phyloP scores from a whole-genome alignment of 2,329 filamentous ascomycete species.

The Diplodia sapinea region DNA sequence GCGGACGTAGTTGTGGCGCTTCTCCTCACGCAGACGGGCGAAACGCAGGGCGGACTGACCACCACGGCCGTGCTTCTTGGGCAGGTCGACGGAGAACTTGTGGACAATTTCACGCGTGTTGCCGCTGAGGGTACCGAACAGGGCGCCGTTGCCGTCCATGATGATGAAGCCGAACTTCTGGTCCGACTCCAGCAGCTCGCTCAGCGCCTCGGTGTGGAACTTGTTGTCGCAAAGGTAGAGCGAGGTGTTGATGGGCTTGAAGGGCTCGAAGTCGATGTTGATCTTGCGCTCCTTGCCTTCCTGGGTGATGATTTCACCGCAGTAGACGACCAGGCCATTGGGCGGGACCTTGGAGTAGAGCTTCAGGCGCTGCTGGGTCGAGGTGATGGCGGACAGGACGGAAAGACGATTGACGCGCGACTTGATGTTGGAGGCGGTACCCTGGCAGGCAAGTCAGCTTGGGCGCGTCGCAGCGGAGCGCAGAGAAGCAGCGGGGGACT shows the following conservation, averaged over 20 bases:
- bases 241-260: slow-evolving; percentile 99
- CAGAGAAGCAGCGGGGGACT: slow-evolving; percentile 42
- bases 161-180: slow-evolving; percentile 99
- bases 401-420: slow-evolving; percentile 98
- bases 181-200: slow-evolving; percentile 96
- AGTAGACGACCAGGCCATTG: slow-evolving; percentile 97
- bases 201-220: slow-evolving; percentile 96
- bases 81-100: slow-evolving; percentile 97
- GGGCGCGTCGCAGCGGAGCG: slow-evolving; percentile 33
- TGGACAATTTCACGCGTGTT: slow-evolving; percentile 97
- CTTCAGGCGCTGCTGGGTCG: slow-evolving; percentile 98
- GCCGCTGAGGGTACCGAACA: slow-evolving; percentile 95
- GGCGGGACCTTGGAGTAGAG: slow-evolving; percentile 98
- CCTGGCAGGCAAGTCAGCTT: slow-evolving; percentile 57
- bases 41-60: slow-evolving; percentile 99
- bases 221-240: slow-evolving; percentile 99
- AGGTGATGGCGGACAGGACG: slow-evolving; percentile 96
- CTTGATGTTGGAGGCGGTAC: slow-evolving; percentile 99
- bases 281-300: slow-evolving; percentile 99
- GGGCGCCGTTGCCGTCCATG: slow-evolving; percentile 98
- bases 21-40: slow-evolving; percentile 97
- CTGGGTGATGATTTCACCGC: slow-evolving; percentile 98
- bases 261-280: slow-evolving; percentile 99
- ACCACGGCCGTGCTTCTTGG: slow-evolving; percentile 99
- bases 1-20: slow-evolving; percentile 99